Conservation (phyloP, 2,329 filamentous ascomycete genomes). For the Beauveria sp. region DNA sequence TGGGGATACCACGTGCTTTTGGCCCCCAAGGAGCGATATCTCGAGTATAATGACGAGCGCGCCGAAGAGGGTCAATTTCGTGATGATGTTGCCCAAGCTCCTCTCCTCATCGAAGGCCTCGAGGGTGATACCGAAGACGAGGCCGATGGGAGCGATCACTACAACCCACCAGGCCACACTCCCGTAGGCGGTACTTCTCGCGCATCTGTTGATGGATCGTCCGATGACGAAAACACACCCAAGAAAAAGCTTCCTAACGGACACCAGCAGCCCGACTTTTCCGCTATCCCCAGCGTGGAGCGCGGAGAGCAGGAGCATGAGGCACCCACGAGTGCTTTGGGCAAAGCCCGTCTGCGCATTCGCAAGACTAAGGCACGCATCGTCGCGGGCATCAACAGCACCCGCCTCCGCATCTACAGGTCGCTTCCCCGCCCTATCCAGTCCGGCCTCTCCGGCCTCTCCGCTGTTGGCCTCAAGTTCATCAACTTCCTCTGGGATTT, state of each 20-base stretch:
- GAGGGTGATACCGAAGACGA: constrained; percentile 31
- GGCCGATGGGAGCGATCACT: constrained; percentile 26
- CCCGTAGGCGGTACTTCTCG: constrained; percentile 43
- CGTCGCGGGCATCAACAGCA: background rate
- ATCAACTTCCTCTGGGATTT: constrained; percentile 73
- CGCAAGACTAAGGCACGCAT: constrained; percentile 11
- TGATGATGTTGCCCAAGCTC: constrained; percentile 40
- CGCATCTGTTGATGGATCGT: constrained; percentile 41
- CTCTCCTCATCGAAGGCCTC: constrained; percentile 33
- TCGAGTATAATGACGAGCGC: constrained; percentile 50
- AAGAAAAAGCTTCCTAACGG: constrained; percentile 22
- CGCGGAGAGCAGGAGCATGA: constrained; percentile 23
- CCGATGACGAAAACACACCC: constrained; percentile 33
- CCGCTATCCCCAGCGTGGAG: constrained; percentile 53
- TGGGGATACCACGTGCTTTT: constrained; percentile 95
- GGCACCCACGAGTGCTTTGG: constrained; percentile 23
- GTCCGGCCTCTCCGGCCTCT: constrained; percentile 21
- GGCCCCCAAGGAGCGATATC: constrained; percentile 71
- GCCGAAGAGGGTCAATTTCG: constrained; percentile 53
- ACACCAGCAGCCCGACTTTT: constrained; percentile 41
- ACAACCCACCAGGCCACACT: constrained; percentile 49
- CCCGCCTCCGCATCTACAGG: constrained; percentile 8
- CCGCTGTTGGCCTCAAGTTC: constrained; percentile 35
- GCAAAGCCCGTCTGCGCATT: constrained; percentile 25
- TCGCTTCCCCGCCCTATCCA: constrained; percentile 37